These are phyloP conservation scores for Trichoderma sp. DNA, from an alignment of 2,329 filamentous ascomycete species.

Conservation along the genomic window DNA sequence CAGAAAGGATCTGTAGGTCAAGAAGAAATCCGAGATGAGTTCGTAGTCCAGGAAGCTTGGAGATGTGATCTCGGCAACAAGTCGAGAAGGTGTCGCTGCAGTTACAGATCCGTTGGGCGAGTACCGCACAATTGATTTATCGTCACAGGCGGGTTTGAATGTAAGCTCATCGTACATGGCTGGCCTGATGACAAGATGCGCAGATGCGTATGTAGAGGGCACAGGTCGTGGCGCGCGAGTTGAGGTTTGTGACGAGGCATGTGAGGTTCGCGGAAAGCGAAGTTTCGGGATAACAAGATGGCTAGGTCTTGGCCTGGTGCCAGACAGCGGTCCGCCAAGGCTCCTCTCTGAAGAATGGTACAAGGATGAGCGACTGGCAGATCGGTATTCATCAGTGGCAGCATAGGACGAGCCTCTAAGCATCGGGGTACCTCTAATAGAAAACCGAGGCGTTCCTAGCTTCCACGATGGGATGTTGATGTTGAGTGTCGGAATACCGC, in stretches of 20 bases:
- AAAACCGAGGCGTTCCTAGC: conserved; percentile 80
- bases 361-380: conserved; percentile 57
- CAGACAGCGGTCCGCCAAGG: conserved; percentile 32
- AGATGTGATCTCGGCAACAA: conserved; percentile 95
- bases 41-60: conserved; percentile 96
- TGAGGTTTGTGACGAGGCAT: conserved; percentile 39
- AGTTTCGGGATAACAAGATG: conserved; percentile 43
- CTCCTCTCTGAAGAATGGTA: conserved; percentile 42
- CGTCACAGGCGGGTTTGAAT: conserved; percentile 75
- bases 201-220: conserved; percentile 52
- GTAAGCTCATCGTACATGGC: conserved; percentile 82
- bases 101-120: conserved; percentile 73
- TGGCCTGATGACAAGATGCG: conserved; percentile 61
- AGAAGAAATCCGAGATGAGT: conserved; percentile 93
- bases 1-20: conserved; percentile 89
- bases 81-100: conserved; percentile 84
- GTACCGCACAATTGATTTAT: conserved; percentile 80
- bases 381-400: conserved; percentile 70
- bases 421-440: conserved; percentile 70
- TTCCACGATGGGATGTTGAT: conserved; percentile 82
- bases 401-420: conserved; percentile 80
- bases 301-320: conserved; percentile 40
- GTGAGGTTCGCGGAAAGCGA: conserved; percentile 33
- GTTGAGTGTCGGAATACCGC: conserved; percentile 60
- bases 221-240: conserved; percentile 45